These are phyloP conservation scores for Silene vulgaris DNA, from an alignment of 179 eudicot genomes.

Conservation along the genomic window DNA sequence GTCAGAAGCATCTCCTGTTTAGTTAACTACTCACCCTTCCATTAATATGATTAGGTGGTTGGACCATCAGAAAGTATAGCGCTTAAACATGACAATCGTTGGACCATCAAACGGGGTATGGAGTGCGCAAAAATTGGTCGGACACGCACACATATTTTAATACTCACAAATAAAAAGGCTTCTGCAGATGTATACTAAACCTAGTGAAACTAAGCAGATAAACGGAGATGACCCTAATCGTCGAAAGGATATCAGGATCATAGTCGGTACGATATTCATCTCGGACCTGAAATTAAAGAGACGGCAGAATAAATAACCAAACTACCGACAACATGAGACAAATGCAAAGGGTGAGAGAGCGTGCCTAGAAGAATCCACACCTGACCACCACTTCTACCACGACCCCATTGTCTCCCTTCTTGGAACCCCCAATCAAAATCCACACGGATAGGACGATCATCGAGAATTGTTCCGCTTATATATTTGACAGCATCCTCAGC, in stretches of 20 bases:
- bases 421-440: slow-evolving; percentile 99
- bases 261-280: slow-evolving; percentile 98
- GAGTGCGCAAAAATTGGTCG: not conserved
- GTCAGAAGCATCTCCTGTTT: not conserved
- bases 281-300: slow-evolving; percentile 56
- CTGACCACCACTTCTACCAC: slow-evolving; percentile 99
- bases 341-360: slow-evolving; percentile 11
- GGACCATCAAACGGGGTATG: slow-evolving; percentile 4
- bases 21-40: not conserved
- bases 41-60: not conserved
- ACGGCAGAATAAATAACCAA: slow-evolving; percentile 17
- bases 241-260: slow-evolving; percentile 96
- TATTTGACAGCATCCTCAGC: slow-evolving; percentile 89
- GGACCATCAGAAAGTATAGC: not conserved
- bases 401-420: slow-evolving; percentile 99
- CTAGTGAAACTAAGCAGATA: not conserved
- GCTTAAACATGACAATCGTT: not conserved
- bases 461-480: slow-evolving; percentile 93
- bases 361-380: slow-evolving; percentile 32
- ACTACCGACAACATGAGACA: slow-evolving; percentile 10
- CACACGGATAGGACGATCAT: slow-evolving; percentile 95
- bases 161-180: not conserved
- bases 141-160: slow-evolving; percentile 3
- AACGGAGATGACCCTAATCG: not conserved
- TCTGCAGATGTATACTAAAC: not conserved